Base-by-base conservation (phyloP, 2,329 filamentous ascomycete genomes). In the Paradendryphiella salina region DNA sequence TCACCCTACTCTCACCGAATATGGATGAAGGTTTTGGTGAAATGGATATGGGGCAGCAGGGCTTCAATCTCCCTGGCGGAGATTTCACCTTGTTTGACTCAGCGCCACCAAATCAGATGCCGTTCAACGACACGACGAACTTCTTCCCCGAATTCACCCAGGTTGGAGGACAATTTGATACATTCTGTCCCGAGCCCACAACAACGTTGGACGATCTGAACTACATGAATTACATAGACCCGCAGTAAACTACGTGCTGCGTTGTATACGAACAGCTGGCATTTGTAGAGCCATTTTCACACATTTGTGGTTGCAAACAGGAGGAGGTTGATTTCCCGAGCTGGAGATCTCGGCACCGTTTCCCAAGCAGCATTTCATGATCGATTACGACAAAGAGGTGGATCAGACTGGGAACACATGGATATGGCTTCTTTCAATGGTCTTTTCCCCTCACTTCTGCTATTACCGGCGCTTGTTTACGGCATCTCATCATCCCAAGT, bases 1-100 rank as follows among this genome's bases (percentile, higher is more conserved):
- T 84, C 1, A 88, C 89, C 75, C 79, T 90, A 26, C 87, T 80
- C 72, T 87, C 87, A 8, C 85, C 87, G 39, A 79, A 80, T 26
- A 58, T 77, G 20, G 87, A 90, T 53, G 86, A 90, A 63, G 81
- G 80, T 32, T 88, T 85, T 60, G 81, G 83, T 33, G 85, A 65
- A 9, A 56, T 64, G 61, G 61, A 63, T 7, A 55, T 63, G 56
- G 53, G 63, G 29, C 66, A 74, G 26, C 74, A 57, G 18, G 45
- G 50, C 26, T 73, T 71, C 52, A 52, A 45, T 36, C 63, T 61
- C 2, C 70, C 72, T 1, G 64, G 73, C 39, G 74, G 69, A 33
- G 87, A 90, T 69, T 90, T 90, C 61, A 80, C 82, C 14, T 79
- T 90, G 13, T 90, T 75, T 53, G 73, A 74, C 36, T 54, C 57